These are phyloP conservation scores for Gracilaria caudata DNA, from an alignment of 23 red algal species.

Conservation along the genomic window DNA sequence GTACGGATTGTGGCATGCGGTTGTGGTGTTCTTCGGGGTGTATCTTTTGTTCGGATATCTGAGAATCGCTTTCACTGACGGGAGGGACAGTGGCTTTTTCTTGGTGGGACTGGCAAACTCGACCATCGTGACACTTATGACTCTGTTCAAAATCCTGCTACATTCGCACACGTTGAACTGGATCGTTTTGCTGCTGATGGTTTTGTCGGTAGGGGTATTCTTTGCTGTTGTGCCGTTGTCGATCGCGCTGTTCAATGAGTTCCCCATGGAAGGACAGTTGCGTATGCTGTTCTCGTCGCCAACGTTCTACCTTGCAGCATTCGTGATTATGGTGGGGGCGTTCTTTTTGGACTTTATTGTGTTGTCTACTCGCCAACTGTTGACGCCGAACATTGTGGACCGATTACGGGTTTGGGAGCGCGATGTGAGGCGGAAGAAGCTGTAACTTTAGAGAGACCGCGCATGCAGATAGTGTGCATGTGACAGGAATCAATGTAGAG, in stretches of 20 bases:
- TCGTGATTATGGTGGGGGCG: constrained; percentile 59
- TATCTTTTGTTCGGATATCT: constrained; percentile 70
- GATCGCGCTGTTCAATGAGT: constrained; percentile 47
- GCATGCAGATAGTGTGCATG: neutral
- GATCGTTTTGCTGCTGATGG: constrained; percentile 68
- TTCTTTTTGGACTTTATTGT: constrained; percentile 77
- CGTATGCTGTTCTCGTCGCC: constrained; percentile 61
- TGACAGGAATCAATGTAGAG: neutral
- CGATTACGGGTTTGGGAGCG: constrained; percentile 57
- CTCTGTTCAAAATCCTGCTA: constrained; percentile 68
- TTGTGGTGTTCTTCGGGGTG: constrained; percentile 72
- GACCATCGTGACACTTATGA: constrained; percentile 51
- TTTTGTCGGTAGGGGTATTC: constrained; percentile 57
- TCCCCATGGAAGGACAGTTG: constrained; percentile 64
- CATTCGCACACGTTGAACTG: constrained; percentile 76
- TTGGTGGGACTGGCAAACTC: constrained; percentile 70
- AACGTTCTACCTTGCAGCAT: constrained; percentile 45
- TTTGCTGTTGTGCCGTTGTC: constrained; percentile 54
- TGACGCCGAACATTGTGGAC: constrained; percentile 64
- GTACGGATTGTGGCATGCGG: constrained; percentile 85
- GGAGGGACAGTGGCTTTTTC: constrained; percentile 65
- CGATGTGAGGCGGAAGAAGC: constrained; percentile 17
- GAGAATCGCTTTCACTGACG: constrained; percentile 52
- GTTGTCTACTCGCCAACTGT: constrained; percentile 56
- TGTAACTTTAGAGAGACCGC: neutral